Conservation (phyloP, 2,329 filamentous ascomycete genomes). For the Ophidiomyces ophidiicola region DNA sequence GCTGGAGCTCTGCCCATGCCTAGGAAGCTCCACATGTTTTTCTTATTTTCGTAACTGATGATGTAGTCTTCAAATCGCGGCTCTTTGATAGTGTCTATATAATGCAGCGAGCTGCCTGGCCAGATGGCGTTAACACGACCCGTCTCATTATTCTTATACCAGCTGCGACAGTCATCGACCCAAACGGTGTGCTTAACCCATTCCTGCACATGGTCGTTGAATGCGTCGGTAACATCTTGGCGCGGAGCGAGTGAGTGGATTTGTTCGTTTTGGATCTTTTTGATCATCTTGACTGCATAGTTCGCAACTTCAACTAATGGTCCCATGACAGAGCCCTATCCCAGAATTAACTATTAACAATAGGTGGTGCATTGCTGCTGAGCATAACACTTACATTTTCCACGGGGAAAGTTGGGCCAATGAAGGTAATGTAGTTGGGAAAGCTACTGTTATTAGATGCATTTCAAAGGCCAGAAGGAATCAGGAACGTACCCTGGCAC, state of each 20-base stretch:
- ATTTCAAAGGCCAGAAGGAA: conserved; percentile 13
- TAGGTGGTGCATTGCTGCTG: neutral
- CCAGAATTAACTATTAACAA: conserved; percentile 20
- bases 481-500: conserved; percentile 20
- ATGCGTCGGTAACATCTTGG: conserved; percentile 26
- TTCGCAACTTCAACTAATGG: conserved; percentile 18
- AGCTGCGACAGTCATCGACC: conserved; percentile 20
- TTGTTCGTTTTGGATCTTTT: conserved; percentile 25
- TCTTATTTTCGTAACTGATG: conserved; percentile 20
- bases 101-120: conserved; percentile 42
- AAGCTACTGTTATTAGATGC: conserved; percentile 19
- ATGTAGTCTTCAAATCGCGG: conserved; percentile 37
- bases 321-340: conserved; percentile 21
- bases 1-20: conserved; percentile 24
- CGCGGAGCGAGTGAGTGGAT: conserved; percentile 22
- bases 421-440: conserved; percentile 27
- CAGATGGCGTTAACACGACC: conserved; percentile 39
- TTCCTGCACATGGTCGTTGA: conserved; percentile 25
- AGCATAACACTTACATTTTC: conserved; percentile 30
- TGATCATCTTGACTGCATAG: conserved; percentile 23
- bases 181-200: conserved; percentile 25
- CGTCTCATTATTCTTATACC: conserved; percentile 27
- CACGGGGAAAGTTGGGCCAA: conserved; percentile 30
- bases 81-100: conserved; percentile 31
- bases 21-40: conserved; percentile 24